These are phyloP conservation scores for Camillea tinctor DNA, from an alignment of 2,329 filamentous ascomycete genomes.

Conservation along the genomic window DNA sequence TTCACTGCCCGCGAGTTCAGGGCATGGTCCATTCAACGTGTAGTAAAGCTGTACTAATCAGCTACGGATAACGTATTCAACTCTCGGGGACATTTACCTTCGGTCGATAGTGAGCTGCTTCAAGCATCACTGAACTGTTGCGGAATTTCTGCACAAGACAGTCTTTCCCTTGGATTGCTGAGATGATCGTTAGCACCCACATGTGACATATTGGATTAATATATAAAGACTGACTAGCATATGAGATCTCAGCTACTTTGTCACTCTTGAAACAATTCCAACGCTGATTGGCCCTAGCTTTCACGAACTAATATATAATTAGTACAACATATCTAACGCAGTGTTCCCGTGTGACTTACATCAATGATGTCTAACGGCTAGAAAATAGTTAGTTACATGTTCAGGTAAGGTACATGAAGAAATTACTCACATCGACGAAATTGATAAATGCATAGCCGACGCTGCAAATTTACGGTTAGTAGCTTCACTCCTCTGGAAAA, in stretches of 20 bases:
- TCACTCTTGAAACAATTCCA: conserved; percentile 82
- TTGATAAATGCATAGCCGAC: conserved; percentile 98
- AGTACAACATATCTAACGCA: conserved; percentile 14
- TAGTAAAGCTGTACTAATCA: conserved; percentile 47
- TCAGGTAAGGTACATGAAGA: conserved; percentile 25
- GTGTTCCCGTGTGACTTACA: conserved; percentile 43
- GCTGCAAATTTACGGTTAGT: conserved; percentile 48
- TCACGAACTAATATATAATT: conserved; percentile 61
- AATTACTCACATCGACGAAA: conserved; percentile 69
- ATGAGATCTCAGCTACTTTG: conserved; percentile 87
- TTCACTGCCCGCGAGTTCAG: conserved; percentile 64
- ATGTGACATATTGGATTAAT: not conserved
- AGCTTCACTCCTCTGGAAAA: not conserved
- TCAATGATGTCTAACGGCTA: conserved; percentile 72
- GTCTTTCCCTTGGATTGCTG: conserved; percentile 88
- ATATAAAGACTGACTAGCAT: conserved; percentile 69
- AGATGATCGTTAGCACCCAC: conserved; percentile 26
- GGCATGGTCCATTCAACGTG: conserved; percentile 47
- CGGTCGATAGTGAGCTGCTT: conserved; percentile 76
- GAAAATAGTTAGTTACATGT: conserved; percentile 38
- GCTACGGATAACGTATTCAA: conserved; percentile 1
- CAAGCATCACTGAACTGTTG: conserved; percentile 94
- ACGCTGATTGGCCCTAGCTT: conserved; percentile 65
- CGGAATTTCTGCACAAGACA: conserved; percentile 92
- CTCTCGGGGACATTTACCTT: conserved; percentile 55